These are phyloP conservation scores for Solanum ossicruentum DNA, from an alignment of 257 asterid species.

Conservation along the genomic window DNA sequence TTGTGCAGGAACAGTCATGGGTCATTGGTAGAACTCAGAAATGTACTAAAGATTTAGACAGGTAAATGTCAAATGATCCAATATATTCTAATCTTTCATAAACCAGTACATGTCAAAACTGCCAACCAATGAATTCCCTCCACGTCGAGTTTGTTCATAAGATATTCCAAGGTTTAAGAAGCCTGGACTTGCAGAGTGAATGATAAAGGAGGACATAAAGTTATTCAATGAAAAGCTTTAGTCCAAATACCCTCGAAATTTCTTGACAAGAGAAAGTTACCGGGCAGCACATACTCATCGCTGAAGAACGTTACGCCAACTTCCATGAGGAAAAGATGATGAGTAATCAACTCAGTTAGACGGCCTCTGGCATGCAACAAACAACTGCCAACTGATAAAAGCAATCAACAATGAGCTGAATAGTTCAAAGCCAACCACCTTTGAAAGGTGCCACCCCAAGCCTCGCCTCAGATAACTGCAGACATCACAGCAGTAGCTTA, in stretches of 20 bases:
- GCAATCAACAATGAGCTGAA: conserved; percentile 79
- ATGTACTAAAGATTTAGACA: background rate
- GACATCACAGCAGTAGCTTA: background rate
- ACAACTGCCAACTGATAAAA: conserved; percentile 90
- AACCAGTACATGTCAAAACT: background rate
- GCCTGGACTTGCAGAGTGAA: background rate
- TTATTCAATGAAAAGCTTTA: background rate
- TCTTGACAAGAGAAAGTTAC: background rate
- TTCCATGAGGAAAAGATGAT: background rate
- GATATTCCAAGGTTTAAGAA: background rate
- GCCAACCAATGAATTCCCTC: background rate
- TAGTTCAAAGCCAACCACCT: conserved; percentile 82
- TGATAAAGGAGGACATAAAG: background rate
- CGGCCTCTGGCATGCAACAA: conserved; percentile 78
- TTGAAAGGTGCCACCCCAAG: conserved; percentile 82
- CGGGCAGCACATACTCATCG: background rate
- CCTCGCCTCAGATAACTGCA: conserved; percentile 76
- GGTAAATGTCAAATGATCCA: background rate
- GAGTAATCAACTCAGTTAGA: conserved; percentile 26
- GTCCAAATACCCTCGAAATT: background rate
- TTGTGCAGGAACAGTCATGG: background rate
- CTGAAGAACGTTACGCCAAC: background rate
- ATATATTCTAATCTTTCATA: background rate
- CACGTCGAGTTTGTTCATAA: background rate
- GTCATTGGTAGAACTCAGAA: background rate